These are phyloP conservation scores for Aspergillus fumigatus DNA, from an alignment of 2,329 filamentous ascomycete genomes.

Conservation along the genomic window DNA sequence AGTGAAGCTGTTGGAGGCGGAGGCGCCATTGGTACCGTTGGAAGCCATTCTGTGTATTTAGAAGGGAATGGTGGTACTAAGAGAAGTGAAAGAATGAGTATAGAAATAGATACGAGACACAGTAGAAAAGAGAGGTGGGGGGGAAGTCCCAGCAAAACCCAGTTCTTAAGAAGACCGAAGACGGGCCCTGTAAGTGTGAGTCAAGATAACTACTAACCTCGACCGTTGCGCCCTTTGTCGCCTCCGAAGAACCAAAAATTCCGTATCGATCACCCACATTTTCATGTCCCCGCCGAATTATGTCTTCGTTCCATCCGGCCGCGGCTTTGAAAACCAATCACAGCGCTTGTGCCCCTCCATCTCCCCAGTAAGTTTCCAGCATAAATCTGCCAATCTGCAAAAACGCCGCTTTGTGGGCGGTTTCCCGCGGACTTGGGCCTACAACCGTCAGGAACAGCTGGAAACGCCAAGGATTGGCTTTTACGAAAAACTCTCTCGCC, in stretches of 20 bases:
- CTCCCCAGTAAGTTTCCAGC: slow-evolving; percentile 1
- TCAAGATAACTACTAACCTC: slow-evolving; percentile 3
- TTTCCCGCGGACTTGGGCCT: slow-evolving; percentile 7
- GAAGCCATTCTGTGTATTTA: slow-evolving; percentile 31
- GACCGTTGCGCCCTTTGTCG: not conserved
- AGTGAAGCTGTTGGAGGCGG: slow-evolving; percentile 60
- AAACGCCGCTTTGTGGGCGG: not conserved
- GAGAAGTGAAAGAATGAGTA: slow-evolving; percentile 1
- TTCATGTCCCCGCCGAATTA: slow-evolving; percentile 16
- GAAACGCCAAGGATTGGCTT: not conserved
- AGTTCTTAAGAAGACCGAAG: not conserved
- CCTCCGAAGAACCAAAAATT: slow-evolving; percentile 1
- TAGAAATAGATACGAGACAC: not conserved
- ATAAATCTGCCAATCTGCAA: not conserved
- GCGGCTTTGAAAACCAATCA: slow-evolving; percentile 13
- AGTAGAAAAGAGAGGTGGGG: not conserved
- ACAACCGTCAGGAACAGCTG: not conserved
- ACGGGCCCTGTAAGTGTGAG: not conserved
- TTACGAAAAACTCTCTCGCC: not conserved
- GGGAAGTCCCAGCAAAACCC: not conserved
- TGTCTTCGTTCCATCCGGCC: slow-evolving; percentile 6
- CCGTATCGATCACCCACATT: not conserved
- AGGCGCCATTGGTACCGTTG: slow-evolving; percentile 25
- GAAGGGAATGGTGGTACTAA: not conserved
- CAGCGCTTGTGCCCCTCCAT: slow-evolving; percentile 7